Evolutionary conservation across 208 protist species (phyloP).

Genomic region (Wallacemonas sp.): DNA sequence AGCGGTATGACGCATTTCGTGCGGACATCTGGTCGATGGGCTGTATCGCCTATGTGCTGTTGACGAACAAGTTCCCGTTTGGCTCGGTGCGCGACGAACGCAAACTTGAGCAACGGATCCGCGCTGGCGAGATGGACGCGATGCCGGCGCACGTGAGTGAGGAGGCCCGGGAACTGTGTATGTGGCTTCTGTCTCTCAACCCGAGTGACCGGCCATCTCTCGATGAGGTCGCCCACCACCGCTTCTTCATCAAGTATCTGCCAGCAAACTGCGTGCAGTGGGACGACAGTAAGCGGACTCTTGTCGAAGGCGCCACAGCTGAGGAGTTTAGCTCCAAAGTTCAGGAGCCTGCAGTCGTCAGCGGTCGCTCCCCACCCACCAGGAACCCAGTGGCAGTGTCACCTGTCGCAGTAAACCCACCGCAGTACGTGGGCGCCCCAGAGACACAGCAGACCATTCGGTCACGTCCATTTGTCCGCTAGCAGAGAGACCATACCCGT

Average conservation of each 20-base stretch:
- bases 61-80: slow-evolving; percentile 88
- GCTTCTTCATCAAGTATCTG: slow-evolving; percentile 59
- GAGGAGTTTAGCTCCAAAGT: slow-evolving; percentile 73
- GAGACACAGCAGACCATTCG: slow-evolving; percentile 23
- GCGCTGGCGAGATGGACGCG: slow-evolving; percentile 38
- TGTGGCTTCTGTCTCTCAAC: slow-evolving; percentile 56
- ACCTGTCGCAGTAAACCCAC: background rate
- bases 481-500: background rate
- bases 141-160: slow-evolving; percentile 62
- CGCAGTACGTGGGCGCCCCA: slow-evolving; percentile 10
- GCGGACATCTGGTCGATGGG: slow-evolving; percentile 90
- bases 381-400: background rate
- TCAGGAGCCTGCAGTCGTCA: slow-evolving; percentile 31
- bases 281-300: slow-evolving; percentile 34
- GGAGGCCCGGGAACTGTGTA: slow-evolving; percentile 58
- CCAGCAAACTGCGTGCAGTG: slow-evolving; percentile 45
- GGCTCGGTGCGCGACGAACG: slow-evolving; percentile 57
- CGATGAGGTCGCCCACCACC: slow-evolving; percentile 65
- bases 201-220: slow-evolving; percentile 67
- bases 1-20: slow-evolving; percentile 81
- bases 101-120: slow-evolving; percentile 57
- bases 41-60: slow-evolving; percentile 79
- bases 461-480: slow-evolving; percentile 3
- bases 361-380: background rate
- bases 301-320: slow-evolving; percentile 42